Base-by-base conservation (phyloP, 345 rosid species). In the Erucastrum elatum region DNA sequence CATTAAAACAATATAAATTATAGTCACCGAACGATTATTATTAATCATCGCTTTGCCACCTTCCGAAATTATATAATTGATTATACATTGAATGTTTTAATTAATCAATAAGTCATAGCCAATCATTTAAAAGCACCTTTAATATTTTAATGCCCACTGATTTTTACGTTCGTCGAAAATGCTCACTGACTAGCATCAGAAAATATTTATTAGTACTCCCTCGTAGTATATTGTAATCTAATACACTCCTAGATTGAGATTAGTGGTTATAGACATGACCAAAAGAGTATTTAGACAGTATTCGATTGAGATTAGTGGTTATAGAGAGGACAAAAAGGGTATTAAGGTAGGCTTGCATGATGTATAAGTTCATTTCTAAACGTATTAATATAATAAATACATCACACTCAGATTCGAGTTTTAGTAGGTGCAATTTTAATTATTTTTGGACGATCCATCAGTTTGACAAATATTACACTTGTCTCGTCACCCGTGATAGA, bases 41-140 rank as follows among this genome's bases (percentile, higher is more conserved):
- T 15, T 60, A 67, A 61, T 68, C 67, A 64, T 29, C 67, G 53
- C 15, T 27, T 37, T 39, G 82, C 75, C 82, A 80, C 79, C 66
- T 74, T 37, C 15, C 37, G 5, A 69, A 61, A 35, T 73, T 7
- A 26, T 26, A 60, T 4, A 15, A 35, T 73, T 73, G 61, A 27
- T 8, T 70, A 64, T 51, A 0, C 58, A 7, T 1, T 41, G 33
- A 6, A 66, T 61, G 35, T 61, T 44, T 60, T 79, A 17, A 51
- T 35, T 62, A 68, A 16, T 51, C 21, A 35, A 11, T 68, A 65
- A 67, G 78, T 67, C 82, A 49, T 60, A 46, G 2, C 63, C 78
- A 53, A 60, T 79, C 46, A 34, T 27, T 63, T 8, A 46, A 46
- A 46, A 46, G 4, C 53, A 46, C 15, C 53, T 4, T 46, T 49